Evolutionary conservation across 805 yeast species (phyloP), one percentile per base, ranked within the genome.

Genomic region (Wickerhamiella brachini): DNA sequence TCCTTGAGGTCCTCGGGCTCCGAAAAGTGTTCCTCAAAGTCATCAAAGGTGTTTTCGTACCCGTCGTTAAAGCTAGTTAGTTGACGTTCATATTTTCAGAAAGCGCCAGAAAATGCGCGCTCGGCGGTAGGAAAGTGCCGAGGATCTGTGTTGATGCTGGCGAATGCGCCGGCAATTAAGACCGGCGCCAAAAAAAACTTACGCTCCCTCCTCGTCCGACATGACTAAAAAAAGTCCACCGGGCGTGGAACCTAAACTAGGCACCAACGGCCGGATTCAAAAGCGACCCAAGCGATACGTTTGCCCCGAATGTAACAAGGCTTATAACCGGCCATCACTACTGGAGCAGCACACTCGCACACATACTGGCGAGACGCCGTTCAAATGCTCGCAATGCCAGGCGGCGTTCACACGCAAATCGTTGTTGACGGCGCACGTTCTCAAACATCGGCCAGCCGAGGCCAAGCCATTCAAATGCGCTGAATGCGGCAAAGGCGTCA

Each of bases 291-390:
- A 85, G 60, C 71, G 65, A 22, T 82, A 83, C 61, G 60, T 64
- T 12, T 90, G 97, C 64, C 75, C 73, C 18, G 75, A 76, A 2
- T 93, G 97, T 61, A 75, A 68, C 29, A 90, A 87, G 64, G 75
- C 84, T 1, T 90, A 87, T 60, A 70, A 83, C 5, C 73, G 90
- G 47, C 97, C 97, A 0, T 81, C 94, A 1, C 71, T 87, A 10
- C 69, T 93, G 48, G 85, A 81, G 37, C 95, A 86, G 59, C 98
- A 93, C 61, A 72, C 75, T 54, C 71, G 90, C 41, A 66, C 84
- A 0, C 98, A 93, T 60, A 75, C 84, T 2, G 84, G 85, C 53
- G 79, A 81, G 42, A 70, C 93, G 49, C 95, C 95, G 0, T 90
- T 79, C 62, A 60, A 60, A 45, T 93, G 98, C 62, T 63, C 66